Base-by-base conservation (phyloP, 345 rosid species). In the Viola odorata region DNA sequence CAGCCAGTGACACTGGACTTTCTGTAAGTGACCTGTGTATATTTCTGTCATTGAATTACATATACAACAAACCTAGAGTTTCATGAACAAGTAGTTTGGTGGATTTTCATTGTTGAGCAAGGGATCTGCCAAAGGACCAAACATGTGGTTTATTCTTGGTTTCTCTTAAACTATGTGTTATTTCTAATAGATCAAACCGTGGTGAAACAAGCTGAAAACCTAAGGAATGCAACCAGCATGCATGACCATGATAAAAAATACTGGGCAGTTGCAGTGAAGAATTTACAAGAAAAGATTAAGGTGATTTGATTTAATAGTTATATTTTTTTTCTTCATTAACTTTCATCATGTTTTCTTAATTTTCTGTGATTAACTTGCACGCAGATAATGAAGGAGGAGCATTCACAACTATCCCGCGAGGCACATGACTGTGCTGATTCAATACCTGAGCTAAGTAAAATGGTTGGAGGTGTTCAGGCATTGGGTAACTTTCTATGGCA, bases 391-490 rank as follows among this genome's bases (percentile, higher is more conserved):
- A 87, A 90, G 73, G 79, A 75, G 68, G 95, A 90, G 72, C 99
- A 92, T 55, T 75, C 79, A 68, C 84, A 65, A 75, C 90, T 92
- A 65, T 82, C 91, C 23, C 75, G 45, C 9, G 87, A 87, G 67
- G 99, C 99, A 67, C 96, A 86, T 65, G 82, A 83, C 55, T 92
- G 97, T 61, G 84, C 73, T 13, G 88, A 80, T 66, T 84, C 97
- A 13, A 82, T 92, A 72, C 96, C 96, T 0, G 85, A 85, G 23
- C 58, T 92, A 77, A 80, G 73, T 65, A 87, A 81, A 67, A 92
- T 92, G 99, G 90, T 87, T 61, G 73, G 53, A 68, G 96, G 85
- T 50, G 96, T 92, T 74, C 96, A 89, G 71, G 88, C 88, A 71
- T 74, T 92, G 53, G 96, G 99, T 92, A 83, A 61, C 82, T 65